A percentile compares a stretch with the other conserved stretches of the same genome.
Conservation (phyloP, 768 basidiomycete species). For the Psilocybe cubensis region DNA sequence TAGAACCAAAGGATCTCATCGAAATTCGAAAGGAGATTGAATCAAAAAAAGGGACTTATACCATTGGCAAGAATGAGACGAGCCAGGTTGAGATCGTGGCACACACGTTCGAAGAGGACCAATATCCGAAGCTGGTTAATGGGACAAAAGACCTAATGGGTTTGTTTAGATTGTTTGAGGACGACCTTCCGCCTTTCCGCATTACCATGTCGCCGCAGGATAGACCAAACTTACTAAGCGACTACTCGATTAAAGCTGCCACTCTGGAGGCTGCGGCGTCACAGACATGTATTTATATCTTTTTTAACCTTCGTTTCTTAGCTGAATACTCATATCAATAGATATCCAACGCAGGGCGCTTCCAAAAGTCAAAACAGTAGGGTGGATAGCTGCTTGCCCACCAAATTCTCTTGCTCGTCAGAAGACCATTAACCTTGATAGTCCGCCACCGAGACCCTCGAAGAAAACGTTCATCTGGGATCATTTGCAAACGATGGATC, state of each 20-base stretch:
- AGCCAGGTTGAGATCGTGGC: conserved; percentile 32
- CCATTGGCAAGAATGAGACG: conserved; percentile 39
- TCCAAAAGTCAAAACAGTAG: conserved; percentile 33
- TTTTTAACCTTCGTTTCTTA: background rate
- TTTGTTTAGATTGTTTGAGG: conserved; percentile 41
- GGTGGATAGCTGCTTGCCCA: conserved; percentile 45
- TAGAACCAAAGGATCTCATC: conserved; percentile 49
- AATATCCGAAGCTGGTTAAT: conserved; percentile 37
- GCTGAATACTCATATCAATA: conserved; percentile 5
- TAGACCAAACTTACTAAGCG: conserved; percentile 40
- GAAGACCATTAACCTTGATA: conserved; percentile 35
- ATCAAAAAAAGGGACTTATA: conserved; percentile 42
- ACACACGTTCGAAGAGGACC: conserved; percentile 38
- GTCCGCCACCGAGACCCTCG: conserved; percentile 31
- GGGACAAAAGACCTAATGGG: conserved; percentile 33
- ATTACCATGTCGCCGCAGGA: conserved; percentile 50
- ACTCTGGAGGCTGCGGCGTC: conserved; percentile 30
- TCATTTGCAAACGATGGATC: conserved; percentile 51
- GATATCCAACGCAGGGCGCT: conserved; percentile 32
- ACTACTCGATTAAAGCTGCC: conserved; percentile 33
- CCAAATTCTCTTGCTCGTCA: conserved; percentile 41
- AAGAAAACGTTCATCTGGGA: conserved; percentile 54
- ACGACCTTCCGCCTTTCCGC: conserved; percentile 47
- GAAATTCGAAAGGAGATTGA: conserved; percentile 40
- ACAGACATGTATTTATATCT: conserved; percentile 24